Evolutionary conservation across 176 grass and related monocot species (phyloP).

Genomic region (Oropetium thomaeum): DNA sequence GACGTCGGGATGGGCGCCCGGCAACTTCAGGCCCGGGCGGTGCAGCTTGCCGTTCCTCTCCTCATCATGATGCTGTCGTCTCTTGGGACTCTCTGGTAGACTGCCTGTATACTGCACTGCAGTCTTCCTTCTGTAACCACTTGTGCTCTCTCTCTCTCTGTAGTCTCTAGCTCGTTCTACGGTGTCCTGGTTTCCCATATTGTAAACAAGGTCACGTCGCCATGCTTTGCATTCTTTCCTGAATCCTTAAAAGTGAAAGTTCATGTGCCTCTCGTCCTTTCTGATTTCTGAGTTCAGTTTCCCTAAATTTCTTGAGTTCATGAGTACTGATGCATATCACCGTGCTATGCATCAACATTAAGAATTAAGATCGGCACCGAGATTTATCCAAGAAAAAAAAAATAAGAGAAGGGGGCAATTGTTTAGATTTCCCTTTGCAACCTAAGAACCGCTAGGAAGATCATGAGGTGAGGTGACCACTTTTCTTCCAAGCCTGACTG

Average conservation of each 20-base stretch:
- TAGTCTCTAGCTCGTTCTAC: neutral
- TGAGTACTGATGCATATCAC: conserved; percentile 8
- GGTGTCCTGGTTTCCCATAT: neutral
- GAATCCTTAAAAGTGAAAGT: too few relatives aligned
- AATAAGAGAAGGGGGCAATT: too few relatives aligned
- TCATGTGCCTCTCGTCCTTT: neutral
- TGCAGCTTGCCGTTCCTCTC: conserved; percentile 19
- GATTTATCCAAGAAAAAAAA: too few relatives aligned
- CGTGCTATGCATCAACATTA: conserved; percentile 30
- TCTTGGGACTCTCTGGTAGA: neutral
- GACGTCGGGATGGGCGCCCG: conserved; percentile 37
- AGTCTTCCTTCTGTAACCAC: conserved; percentile 22
- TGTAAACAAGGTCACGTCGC: neutral
- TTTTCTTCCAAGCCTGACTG: too few relatives aligned
- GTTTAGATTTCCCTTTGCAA: too few relatives aligned
- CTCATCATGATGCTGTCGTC: conserved; percentile 24
- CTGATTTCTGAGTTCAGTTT: neutral
- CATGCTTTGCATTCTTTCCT: neutral
- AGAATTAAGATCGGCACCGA: conserved; percentile 24
- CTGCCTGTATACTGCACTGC: too few relatives aligned
- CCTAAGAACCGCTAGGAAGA: too few relatives aligned
- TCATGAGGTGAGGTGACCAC: too few relatives aligned
- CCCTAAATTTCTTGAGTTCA: neutral
- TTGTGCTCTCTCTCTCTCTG: neutral
- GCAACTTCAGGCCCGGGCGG: neutral